Evolutionary conservation across 345 rosid species (phyloP), one percentile per base, ranked within the genome.

Genomic region (Populus davidiana): DNA sequence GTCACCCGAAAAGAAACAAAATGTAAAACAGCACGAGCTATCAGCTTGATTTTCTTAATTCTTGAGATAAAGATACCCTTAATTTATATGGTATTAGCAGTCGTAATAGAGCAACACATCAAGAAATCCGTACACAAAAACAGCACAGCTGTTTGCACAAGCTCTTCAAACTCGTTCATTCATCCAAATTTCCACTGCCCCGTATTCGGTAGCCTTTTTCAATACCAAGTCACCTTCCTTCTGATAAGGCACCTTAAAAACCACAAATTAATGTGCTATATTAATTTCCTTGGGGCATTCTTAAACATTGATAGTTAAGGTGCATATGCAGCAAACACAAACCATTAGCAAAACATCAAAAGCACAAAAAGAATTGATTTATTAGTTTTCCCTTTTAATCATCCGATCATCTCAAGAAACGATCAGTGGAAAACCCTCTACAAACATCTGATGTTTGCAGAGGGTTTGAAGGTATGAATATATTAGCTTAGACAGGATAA

Each of bases 161-260:
- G 99, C 99, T 87, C 99, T 89, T 56, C 99, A 90, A 68, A 90
- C 97, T 0, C 96, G 96, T 77, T 95, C 99, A 39, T 95, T 95
- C 97, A 95, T 95, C 99, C 99, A 95, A 80, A 95, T 95, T 73
- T 95, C 98, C 44, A 93, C 99, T 0, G 97, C 99, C 35, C 99
- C 99, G 67, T 89, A 93, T 79, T 93, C 96, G 72, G 96, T 91
- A 23, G 99, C 99, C 92, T 91, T 96, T 88, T 96, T 96, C 90
- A 96, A 73, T 47, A 96, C 97, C 77, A 92, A 86, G 83, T 93
- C 94, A 41, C 94, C 92, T 54, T 87, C 93, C 85, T 84, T 88
- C 91, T 85, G 80, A 25, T 44, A 43, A 82, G 76, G 39, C 23
- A 65, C 9, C 72, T 25, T 50, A 5, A 16, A 56, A 67, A 36